phyloP scores from a whole-genome alignment of 129 eudicot genomes.

The Apium graveolens region DNA sequence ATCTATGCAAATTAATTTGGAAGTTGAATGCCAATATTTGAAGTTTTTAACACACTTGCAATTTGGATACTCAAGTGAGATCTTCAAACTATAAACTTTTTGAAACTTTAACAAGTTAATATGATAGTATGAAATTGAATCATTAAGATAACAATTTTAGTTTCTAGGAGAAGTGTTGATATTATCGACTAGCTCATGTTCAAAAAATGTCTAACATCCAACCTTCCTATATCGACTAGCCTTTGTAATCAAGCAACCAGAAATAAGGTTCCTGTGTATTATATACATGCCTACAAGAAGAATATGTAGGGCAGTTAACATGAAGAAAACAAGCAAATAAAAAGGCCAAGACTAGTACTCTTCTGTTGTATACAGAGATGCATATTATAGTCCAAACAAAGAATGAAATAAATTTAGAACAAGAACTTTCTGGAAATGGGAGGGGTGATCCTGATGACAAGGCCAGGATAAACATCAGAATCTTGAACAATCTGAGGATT shows the following conservation, averaged over 20 bases:
- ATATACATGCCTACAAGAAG: neutral
- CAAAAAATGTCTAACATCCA: no score
- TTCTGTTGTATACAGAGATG: neutral
- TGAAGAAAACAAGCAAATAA: neutral
- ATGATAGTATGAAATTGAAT: no score
- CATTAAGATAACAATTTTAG: no score
- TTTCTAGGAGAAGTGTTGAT: no score
- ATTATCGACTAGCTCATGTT: no score
- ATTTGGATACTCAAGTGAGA: no score
- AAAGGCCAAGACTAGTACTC: neutral
- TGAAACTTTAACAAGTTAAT: no score
- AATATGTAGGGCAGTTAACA: neutral
- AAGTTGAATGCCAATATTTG: no score
- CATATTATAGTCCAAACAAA: neutral
- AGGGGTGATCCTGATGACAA: conserved; percentile 26
- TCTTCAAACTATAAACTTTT: no score
- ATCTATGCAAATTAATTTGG: no score
- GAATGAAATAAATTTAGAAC: neutral
- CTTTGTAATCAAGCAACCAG: neutral
- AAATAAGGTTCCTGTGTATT: neutral
- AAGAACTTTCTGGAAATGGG: neutral
- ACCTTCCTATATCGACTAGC: no score
- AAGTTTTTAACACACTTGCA: no score
- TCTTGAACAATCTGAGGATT: conserved; percentile 29
- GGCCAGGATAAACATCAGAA: conserved; percentile 29